A percentile compares a stretch with the other conserved stretches of the same genome.
phyloP scores from a whole-genome alignment of 2,329 filamentous ascomycete genomes.

The Penicillium sp. region DNA sequence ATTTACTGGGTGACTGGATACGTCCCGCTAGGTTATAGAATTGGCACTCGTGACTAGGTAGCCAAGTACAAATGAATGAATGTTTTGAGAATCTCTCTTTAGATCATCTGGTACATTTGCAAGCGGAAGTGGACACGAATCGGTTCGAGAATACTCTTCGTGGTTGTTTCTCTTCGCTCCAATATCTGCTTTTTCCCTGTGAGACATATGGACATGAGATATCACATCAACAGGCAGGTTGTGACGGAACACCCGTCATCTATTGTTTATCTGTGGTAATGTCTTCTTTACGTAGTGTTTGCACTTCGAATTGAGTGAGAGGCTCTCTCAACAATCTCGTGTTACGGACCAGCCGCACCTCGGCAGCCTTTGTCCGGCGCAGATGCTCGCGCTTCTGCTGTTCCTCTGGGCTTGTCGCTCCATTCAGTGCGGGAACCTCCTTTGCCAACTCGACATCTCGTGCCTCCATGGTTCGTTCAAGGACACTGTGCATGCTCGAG shows the following conservation, averaged over 20 bases:
- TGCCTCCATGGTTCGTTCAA: slow-evolving; percentile 60
- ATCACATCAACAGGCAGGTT: no score
- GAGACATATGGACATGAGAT: no score
- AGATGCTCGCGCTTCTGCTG: slow-evolving; percentile 57
- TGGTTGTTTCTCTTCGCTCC: no score
- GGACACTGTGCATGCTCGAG: slow-evolving; percentile 83
- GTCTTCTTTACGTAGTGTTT: slow-evolving; percentile 32
- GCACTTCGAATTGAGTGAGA: slow-evolving; percentile 56
- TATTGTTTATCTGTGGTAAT: slow-evolving; percentile 20
- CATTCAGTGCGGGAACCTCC: slow-evolving; percentile 17
- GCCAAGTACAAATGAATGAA: no score
- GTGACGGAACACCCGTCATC: not conserved
- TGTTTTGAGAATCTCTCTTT: no score
- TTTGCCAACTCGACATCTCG: slow-evolving; percentile 59
- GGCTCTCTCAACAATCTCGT: slow-evolving; percentile 63
- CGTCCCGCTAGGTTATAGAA: no score
- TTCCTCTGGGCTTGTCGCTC: slow-evolving; percentile 38
- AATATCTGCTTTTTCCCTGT: no score
- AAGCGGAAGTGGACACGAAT: no score
- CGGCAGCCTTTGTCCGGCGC: slow-evolving; percentile 73
- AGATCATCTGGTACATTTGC: no score
- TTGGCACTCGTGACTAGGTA: no score
- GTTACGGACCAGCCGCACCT: slow-evolving; percentile 77
- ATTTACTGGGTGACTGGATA: not conserved
- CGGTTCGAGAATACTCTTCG: no score